phyloP scores from a whole-genome alignment of 163 green algal genomes.

The Scenedesmus sp. region DNA sequence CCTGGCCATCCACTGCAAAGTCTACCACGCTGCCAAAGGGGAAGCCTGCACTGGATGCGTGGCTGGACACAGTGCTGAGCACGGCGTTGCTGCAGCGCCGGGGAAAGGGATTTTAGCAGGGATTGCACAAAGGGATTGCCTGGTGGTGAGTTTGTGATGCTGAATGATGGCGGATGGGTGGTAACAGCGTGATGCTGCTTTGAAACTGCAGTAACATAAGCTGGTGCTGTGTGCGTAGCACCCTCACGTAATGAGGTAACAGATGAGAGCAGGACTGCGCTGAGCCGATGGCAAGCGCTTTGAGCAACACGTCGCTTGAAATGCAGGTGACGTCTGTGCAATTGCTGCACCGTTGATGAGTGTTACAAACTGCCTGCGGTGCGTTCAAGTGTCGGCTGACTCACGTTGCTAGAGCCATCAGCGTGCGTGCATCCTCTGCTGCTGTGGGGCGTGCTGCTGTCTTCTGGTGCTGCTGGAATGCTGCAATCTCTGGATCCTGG shows the following conservation, averaged over 20 bases:
- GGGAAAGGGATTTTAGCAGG: not conserved
- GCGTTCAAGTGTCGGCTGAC: not conserved
- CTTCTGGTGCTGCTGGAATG: conserved; percentile 73
- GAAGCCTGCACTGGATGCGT: conserved; percentile 61
- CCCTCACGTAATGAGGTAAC: no score
- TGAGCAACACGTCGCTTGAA: not conserved
- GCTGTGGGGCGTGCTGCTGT: conserved; percentile 57
- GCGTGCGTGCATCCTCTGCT: conserved; percentile 73
- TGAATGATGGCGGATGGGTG: no score
- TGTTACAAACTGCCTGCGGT: not conserved
- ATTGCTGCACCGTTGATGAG: not conserved
- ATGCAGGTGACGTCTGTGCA: not conserved
- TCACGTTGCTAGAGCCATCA: conserved; percentile 70
- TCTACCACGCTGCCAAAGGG: conserved; percentile 81
- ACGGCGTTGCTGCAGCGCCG: conserved; percentile 64
- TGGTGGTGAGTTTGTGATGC: no score
- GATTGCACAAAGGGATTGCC: not conserved
- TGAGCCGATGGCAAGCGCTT: no score
- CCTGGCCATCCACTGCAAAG: conserved; percentile 76
- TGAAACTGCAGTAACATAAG: no score
- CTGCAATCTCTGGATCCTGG: conserved; percentile 25
- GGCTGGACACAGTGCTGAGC: conserved; percentile 69
- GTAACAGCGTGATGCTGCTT: no score
- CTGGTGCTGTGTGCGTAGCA: no score
- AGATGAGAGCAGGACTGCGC: no score